A percentile compares a stretch with the other conserved stretches of the same genome.
These are phyloP conservation scores for Nyctanthes arbortristis DNA, from an alignment of 257 asterid genomes.

Conservation along the genomic window DNA sequence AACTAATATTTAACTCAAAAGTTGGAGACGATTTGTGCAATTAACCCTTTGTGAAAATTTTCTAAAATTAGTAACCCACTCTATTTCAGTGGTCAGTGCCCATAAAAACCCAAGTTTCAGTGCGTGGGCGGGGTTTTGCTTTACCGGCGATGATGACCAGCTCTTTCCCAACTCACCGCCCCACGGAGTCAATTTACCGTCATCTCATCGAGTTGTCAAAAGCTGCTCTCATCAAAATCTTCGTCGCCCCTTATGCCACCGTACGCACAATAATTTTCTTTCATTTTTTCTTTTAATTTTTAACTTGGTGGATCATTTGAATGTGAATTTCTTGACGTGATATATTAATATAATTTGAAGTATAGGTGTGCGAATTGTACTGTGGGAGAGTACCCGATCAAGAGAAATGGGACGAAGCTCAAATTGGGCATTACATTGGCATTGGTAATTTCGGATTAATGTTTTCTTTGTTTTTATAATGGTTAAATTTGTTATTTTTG, in stretches of 20 bases:
- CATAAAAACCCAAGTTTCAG: too few species aligned
- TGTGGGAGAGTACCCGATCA: slow-evolving; percentile 84
- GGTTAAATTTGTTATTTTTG: too few species aligned
- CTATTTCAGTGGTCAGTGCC: too few species aligned
- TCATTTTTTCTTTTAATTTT: not conserved
- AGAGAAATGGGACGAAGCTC: slow-evolving; percentile 92
- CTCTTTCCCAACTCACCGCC: slow-evolving; percentile 47
- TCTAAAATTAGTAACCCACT: too few species aligned
- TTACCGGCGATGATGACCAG: slow-evolving; percentile 45
- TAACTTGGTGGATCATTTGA: not conserved
- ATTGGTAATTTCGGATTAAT: slow-evolving; percentile 52
- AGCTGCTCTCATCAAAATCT: slow-evolving; percentile 75
- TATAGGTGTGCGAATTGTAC: slow-evolving; percentile 81
- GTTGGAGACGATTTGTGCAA: too few species aligned
- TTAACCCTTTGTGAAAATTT: too few species aligned
- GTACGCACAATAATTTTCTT: slow-evolving; percentile 33
- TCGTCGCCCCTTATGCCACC: slow-evolving; percentile 88
- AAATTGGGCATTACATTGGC: slow-evolving; percentile 94
- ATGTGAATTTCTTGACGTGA: not conserved
- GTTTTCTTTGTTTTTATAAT: not conserved
- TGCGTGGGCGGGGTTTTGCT: too few species aligned
- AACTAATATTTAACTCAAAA: too few species aligned
- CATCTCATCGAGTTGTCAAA: slow-evolving; percentile 80
- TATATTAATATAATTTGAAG: slow-evolving; percentile 7
- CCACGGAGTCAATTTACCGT: slow-evolving; percentile 63